Conservation (phyloP, 805 yeast genomes). For the Candida oleophila region DNA sequence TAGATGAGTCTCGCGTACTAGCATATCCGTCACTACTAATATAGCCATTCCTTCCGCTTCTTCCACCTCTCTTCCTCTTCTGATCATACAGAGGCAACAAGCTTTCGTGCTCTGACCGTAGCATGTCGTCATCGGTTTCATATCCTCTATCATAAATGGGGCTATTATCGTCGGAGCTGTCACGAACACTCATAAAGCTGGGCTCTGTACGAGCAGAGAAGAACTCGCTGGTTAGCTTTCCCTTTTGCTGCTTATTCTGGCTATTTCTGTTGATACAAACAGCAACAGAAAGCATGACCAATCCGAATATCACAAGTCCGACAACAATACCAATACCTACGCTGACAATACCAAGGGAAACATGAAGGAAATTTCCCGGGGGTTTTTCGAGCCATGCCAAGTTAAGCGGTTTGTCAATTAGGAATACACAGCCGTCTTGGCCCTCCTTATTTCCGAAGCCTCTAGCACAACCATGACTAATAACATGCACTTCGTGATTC, state of each 20-base stretch:
- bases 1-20: neutral
- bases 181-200: slow-evolving; percentile 38
- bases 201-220: slow-evolving; percentile 13
- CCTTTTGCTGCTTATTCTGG: slow-evolving; percentile 4
- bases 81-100: slow-evolving; percentile 25
- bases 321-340: slow-evolving; percentile 64
- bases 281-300: slow-evolving; percentile 19
- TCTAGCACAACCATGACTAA: slow-evolving; percentile 60
- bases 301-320: slow-evolving; percentile 48
- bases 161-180: slow-evolving; percentile 25
- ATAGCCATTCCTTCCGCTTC: slow-evolving; percentile 8
- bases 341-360: slow-evolving; percentile 67
- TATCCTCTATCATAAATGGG: slow-evolving; percentile 34
- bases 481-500: slow-evolving; percentile 54
- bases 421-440: slow-evolving; percentile 47
- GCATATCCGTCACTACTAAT: slow-evolving; percentile 6
- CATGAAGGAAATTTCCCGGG: slow-evolving; percentile 45
- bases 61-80: slow-evolving; percentile 17
- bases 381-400: slow-evolving; percentile 57
- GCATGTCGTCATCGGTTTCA: slow-evolving; percentile 42
- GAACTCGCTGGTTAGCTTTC: slow-evolving; percentile 3
- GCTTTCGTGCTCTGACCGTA: slow-evolving; percentile 28
- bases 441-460: slow-evolving; percentile 1
- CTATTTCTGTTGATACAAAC: slow-evolving; percentile 14
- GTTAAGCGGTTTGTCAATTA: slow-evolving; percentile 67